These are phyloP conservation scores for Boechera retrofracta DNA, from an alignment of 345 rosid genomes.

Conservation along the genomic window DNA sequence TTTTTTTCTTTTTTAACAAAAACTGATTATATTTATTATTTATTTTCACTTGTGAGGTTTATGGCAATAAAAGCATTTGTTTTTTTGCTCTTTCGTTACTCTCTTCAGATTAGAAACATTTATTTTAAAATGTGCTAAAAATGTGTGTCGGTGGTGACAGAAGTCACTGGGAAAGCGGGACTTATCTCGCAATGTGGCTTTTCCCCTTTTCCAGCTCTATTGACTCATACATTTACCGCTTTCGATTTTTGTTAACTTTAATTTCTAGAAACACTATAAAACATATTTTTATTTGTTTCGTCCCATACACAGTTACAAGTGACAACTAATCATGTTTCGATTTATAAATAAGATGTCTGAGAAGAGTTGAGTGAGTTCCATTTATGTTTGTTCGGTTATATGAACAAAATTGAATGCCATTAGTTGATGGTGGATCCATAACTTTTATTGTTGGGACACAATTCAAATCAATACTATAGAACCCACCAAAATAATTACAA, in stretches of 20 bases:
- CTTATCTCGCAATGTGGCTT: constrained; percentile 35
- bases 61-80: not conserved
- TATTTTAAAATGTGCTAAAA: not conserved
- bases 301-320: constrained; percentile 12
- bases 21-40: too few relatives aligned
- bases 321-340: constrained; percentile 19
- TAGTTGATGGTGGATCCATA: constrained; percentile 26
- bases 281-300: constrained; percentile 8
- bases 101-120: not conserved
- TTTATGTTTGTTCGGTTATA: not conserved
- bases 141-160: constrained; percentile 43
- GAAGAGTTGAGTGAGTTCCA: constrained; percentile 8
- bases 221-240: not conserved
- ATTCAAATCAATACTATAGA: not conserved
- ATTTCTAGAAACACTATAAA: not conserved
- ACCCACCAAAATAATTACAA: not conserved
- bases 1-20: not conserved
- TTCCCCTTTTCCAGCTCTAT: constrained; percentile 15
- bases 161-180: constrained; percentile 36
- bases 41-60: not conserved
- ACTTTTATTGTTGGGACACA: constrained; percentile 4
- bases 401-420: constrained; percentile 6
- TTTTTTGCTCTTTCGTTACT: too few relatives aligned
- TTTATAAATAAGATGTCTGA: not conserved
- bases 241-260: constrained; percentile 2